A percentile compares a stretch with the other conserved stretches of the same genome.
Conservation (phyloP, 73 alveolate species). For the Paramecium caudatum region DNA sequence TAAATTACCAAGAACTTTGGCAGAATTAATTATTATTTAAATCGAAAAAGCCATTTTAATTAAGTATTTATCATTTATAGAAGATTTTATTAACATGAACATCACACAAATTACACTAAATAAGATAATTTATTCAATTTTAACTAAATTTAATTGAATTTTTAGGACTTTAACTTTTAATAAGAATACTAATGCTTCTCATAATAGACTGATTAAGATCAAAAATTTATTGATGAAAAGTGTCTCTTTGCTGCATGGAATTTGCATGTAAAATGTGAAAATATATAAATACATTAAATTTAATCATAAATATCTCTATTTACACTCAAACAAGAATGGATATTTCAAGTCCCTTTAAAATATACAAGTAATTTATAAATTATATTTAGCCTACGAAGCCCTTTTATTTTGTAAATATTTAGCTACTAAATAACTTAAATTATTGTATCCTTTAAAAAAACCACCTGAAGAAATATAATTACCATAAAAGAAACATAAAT, state of each 20-base stretch:
- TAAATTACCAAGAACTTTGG: neutral
- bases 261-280: conserved; percentile 25
- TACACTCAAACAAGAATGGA: neutral
- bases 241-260: neutral
- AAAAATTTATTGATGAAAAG: conserved; percentile 23
- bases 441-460: neutral
- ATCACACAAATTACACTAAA: conserved; percentile 4
- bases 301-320: neutral
- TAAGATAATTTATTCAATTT: conserved; percentile 35
- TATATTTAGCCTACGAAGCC: neutral
- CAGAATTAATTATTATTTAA: conserved; percentile 17
- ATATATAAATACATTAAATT: neutral
- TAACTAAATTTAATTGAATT: conserved; percentile 24
- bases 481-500: neutral
- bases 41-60: conserved; percentile 49
- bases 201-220: neutral
- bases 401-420: neutral
- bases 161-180: neutral
- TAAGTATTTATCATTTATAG: conserved; percentile 12
- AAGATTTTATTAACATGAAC: conserved; percentile 24
- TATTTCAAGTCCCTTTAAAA: neutral
- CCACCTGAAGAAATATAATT: neutral
- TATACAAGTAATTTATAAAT: neutral
- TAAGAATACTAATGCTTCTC: neutral
- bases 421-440: neutral